Conservation (phyloP, 2,329 filamentous ascomycete species). For the Fusarium abutilonis region DNA sequence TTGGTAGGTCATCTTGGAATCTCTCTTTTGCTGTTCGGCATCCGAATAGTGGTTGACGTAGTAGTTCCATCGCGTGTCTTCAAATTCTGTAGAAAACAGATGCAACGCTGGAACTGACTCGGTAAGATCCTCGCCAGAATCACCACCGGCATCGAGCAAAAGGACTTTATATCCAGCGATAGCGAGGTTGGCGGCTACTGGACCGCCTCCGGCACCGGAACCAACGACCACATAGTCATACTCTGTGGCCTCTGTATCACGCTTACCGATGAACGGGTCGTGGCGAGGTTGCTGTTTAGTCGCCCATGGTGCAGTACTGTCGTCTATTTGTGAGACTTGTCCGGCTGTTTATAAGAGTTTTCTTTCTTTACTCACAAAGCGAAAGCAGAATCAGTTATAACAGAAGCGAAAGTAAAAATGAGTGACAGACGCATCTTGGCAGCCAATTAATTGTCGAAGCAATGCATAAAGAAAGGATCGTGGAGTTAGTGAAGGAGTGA, state of each 20-base stretch:
- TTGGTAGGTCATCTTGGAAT: slow-evolving; percentile 60
- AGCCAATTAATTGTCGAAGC: neutral
- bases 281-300: neutral
- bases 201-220: slow-evolving; percentile 65
- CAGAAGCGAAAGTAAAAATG: slow-evolving; percentile 21
- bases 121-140: slow-evolving; percentile 54
- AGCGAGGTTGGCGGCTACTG: slow-evolving; percentile 65
- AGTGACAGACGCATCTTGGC: slow-evolving; percentile 32
- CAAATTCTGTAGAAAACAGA: slow-evolving; percentile 43
- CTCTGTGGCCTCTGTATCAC: slow-evolving; percentile 6
- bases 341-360: rapidly evolving
- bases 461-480: neutral
- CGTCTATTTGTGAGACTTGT: neutral
- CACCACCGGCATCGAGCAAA: slow-evolving; percentile 68
- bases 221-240: slow-evolving; percentile 71
- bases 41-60: slow-evolving; percentile 70
- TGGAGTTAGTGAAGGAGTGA: slow-evolving; percentile 1
- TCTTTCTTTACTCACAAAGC: neutral
- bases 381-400: slow-evolving; percentile 21
- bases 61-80: slow-evolving; percentile 62
- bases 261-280: slow-evolving; percentile 24
- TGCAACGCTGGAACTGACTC: slow-evolving; percentile 46
- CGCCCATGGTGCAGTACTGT: slow-evolving; percentile 2
- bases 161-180: slow-evolving; percentile 65
- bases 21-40: slow-evolving; percentile 54